Evolutionary conservation across 768 basidiomycete species (phyloP).

Genomic region (Omphalotus guepiniiformis): DNA sequence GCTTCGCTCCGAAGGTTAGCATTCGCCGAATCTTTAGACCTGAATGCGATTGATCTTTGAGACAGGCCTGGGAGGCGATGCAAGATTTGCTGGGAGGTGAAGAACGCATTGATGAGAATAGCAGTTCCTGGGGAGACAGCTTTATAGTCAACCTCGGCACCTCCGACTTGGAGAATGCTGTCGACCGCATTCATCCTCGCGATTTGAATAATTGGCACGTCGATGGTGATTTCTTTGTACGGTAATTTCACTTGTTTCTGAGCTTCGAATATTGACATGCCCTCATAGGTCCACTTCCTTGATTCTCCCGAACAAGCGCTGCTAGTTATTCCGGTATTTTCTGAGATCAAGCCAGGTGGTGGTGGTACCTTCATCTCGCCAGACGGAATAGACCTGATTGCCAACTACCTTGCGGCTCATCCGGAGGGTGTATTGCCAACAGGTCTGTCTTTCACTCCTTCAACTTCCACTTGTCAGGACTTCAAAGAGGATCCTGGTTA

Average conservation of each 20-base stretch:
- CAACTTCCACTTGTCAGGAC: slow-evolving; percentile 31
- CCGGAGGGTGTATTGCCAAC: slow-evolving; percentile 49
- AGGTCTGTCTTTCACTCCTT: slow-evolving; percentile 43
- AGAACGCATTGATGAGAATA: slow-evolving; percentile 48
- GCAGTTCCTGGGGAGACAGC: slow-evolving; percentile 50
- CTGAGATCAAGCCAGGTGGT: slow-evolving; percentile 48
- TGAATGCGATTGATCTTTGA: background rate
- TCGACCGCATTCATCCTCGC: slow-evolving; percentile 29
- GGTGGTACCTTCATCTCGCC: slow-evolving; percentile 61
- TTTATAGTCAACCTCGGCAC: slow-evolving; percentile 63
- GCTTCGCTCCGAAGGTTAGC: slow-evolving; percentile 48
- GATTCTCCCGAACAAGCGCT: slow-evolving; percentile 65
- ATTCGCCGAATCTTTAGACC: background rate
- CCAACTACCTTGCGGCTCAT: slow-evolving; percentile 46
- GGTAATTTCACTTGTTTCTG: slow-evolving; percentile 15
- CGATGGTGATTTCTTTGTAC: slow-evolving; percentile 56
- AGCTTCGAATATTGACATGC: background rate
- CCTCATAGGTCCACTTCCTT: slow-evolving; percentile 47
- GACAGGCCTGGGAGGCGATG: slow-evolving; percentile 56
- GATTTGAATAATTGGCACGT: slow-evolving; percentile 64
- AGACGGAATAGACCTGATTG: slow-evolving; percentile 47
- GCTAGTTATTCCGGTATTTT: slow-evolving; percentile 58
- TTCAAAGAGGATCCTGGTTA: slow-evolving; percentile 36
- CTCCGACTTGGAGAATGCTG: slow-evolving; percentile 32
- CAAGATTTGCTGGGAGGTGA: slow-evolving; percentile 57